phyloP scores from a whole-genome alignment of 352 stramenopile genomes.

The Globisporangium middletonii region DNA sequence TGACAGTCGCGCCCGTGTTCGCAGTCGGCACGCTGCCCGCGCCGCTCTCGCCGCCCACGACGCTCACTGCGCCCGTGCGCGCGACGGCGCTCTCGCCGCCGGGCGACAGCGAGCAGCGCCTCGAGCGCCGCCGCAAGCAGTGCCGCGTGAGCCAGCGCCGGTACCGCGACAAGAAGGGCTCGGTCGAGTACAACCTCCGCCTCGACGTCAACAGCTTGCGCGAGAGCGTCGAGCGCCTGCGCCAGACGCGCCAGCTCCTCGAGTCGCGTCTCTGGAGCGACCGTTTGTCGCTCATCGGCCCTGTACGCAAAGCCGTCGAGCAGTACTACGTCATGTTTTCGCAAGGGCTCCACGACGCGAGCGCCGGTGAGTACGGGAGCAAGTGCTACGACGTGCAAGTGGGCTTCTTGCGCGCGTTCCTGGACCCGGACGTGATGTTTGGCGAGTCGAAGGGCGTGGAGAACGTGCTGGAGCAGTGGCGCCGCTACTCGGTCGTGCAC shows the following conservation, averaged over 20 bases:
- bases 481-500: conserved; percentile 55
- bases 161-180: conserved; percentile 65
- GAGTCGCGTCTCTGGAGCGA: conserved; percentile 39
- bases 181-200: conserved; percentile 57
- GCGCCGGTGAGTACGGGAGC: conserved; percentile 22
- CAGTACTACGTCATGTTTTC: conserved; percentile 66
- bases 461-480: conserved; percentile 52
- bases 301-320: conserved; percentile 43
- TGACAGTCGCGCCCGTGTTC: not conserved
- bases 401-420: conserved; percentile 41
- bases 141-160: conserved; percentile 62
- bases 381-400: conserved; percentile 53
- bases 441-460: conserved; percentile 29
- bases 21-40: not conserved
- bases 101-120: conserved; percentile 15
- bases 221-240: conserved; percentile 49
- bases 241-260: conserved; percentile 33
- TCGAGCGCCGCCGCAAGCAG: conserved; percentile 43
- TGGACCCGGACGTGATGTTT: conserved; percentile 36
- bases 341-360: conserved; percentile 43
- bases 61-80: not conserved
- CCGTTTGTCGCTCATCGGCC: conserved; percentile 21
- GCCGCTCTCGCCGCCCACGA: not conserved
- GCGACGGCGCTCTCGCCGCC: conserved; percentile 1
- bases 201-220: conserved; percentile 59